phyloP scores from a whole-genome alignment of 352 stramenopile species.

The Blastocystis sp. region DNA sequence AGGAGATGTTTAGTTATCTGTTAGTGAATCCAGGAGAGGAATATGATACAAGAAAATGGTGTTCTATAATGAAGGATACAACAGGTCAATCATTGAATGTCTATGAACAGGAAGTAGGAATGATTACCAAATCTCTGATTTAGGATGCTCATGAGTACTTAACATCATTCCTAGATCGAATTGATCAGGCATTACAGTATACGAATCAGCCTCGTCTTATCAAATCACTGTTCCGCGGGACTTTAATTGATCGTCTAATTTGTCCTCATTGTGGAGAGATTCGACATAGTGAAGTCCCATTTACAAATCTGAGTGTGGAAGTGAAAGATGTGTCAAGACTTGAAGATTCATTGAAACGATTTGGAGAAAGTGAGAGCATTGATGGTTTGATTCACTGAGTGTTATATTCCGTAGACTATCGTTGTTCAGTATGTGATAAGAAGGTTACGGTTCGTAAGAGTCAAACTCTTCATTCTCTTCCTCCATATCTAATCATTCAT shows the following conservation, averaged over 20 bases:
- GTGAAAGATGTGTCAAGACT: background rate
- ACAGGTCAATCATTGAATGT: constrained; percentile 79
- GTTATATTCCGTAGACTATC: no score
- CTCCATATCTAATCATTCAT: background rate
- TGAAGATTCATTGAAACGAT: background rate
- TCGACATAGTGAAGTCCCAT: background rate
- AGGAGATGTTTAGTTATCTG: constrained; percentile 80
- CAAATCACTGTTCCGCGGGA: background rate
- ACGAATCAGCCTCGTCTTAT: background rate
- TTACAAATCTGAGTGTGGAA: background rate
- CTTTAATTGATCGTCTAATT: background rate
- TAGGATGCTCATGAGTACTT: constrained; percentile 82
- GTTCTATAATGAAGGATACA: constrained; percentile 76
- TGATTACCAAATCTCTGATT: background rate
- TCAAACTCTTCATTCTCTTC: background rate
- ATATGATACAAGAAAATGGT: constrained; percentile 75
- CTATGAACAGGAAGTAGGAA: constrained; percentile 73
- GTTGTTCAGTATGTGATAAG: background rate
- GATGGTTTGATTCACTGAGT: background rate
- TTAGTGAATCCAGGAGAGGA: constrained; percentile 76
- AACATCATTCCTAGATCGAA: constrained; percentile 82
- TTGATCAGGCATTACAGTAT: constrained; percentile 67
- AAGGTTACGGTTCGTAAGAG: background rate
- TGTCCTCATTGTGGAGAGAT: constrained; percentile 18
- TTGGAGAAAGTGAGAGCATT: background rate